Percentiles rank a stretch among this genome's conserved stretches.
phyloP scores from a whole-genome alignment of 2,329 filamentous ascomycete genomes.

The Hymenotorrendiella dingleyae region DNA sequence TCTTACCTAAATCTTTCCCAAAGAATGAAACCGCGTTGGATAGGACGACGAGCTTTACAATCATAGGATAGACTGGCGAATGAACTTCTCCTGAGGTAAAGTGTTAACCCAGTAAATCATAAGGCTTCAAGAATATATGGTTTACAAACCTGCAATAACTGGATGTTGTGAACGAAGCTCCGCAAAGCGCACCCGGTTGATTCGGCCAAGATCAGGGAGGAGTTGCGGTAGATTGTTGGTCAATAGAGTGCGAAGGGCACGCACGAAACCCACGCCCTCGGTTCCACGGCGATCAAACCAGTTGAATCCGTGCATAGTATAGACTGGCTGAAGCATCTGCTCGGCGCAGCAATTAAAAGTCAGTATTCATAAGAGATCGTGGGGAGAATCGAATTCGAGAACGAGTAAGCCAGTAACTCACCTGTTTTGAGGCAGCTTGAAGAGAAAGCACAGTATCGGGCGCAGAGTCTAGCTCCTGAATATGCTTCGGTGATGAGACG shows the following conservation, averaged over 20 bases:
- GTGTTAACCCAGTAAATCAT: not conserved
- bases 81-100: not conserved
- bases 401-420: too few species aligned
- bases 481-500: constrained; percentile 5
- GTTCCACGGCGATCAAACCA: constrained; percentile 10
- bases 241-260: constrained; percentile 7
- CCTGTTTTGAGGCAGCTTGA: constrained; percentile 10
- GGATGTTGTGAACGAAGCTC: not conserved
- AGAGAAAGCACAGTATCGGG: constrained; percentile 9
- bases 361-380: not conserved
- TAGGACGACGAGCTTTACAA: not conserved
- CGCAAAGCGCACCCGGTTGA: not conserved
- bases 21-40: constrained; percentile 2
- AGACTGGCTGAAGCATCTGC: constrained; percentile 10
- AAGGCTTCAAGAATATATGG: not conserved
- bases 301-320: constrained; percentile 13
- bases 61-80: not conserved
- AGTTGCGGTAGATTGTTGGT: constrained; percentile 10
- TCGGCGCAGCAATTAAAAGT: not conserved
- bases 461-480: constrained; percentile 7
- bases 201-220: constrained; percentile 3
- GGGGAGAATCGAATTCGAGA: too few species aligned
- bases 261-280: constrained; percentile 8
- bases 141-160: not conserved
- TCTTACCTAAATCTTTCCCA: constrained; percentile 1